Evolutionary conservation across 202 grass and related monocot species (phyloP).

Genomic region (Panicum virgatum): DNA sequence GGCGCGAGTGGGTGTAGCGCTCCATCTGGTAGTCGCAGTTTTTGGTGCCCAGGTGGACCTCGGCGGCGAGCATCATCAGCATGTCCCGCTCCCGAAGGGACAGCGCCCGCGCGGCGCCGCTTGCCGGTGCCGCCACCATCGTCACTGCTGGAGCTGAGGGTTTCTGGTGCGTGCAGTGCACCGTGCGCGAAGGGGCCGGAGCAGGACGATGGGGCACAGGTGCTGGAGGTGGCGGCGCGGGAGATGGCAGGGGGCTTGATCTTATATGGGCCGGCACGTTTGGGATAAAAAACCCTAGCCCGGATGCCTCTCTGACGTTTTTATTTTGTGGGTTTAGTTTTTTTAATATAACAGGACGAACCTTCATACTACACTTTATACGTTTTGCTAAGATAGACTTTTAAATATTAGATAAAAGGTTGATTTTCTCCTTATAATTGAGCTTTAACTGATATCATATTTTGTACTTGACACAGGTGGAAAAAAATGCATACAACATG

Average conservation of each 20-base stretch:
- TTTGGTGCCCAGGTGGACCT: slow-evolving; percentile 94
- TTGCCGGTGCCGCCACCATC: slow-evolving; percentile 47
- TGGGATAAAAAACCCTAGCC: too few relatives aligned
- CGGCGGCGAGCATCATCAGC: slow-evolving; percentile 92
- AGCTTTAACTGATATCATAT: too few relatives aligned
- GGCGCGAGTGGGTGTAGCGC: slow-evolving; percentile 84
- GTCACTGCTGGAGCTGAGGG: slow-evolving; percentile 17
- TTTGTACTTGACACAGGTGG: too few relatives aligned
- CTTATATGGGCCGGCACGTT: too few relatives aligned
- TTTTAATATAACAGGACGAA: too few relatives aligned
- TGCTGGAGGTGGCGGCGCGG: slow-evolving; percentile 48
- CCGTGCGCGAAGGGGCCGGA: slow-evolving; percentile 25
- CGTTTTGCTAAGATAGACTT: too few relatives aligned
- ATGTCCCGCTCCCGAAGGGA: slow-evolving; percentile 69
- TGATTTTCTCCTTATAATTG: too few relatives aligned
- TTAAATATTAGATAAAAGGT: too few relatives aligned
- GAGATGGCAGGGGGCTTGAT: slow-evolving; percentile 11
- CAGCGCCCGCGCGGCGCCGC: slow-evolving; percentile 39
- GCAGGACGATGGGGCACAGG: slow-evolving; percentile 7
- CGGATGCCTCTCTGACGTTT: too few relatives aligned
- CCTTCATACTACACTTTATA: too few relatives aligned
- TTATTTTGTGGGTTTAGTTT: too few relatives aligned
- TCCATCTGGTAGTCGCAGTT: slow-evolving; percentile 99
- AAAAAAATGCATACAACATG: too few relatives aligned
- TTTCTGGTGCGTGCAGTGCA: slow-evolving; percentile 19